Evolutionary conservation across 257 asterid species (phyloP).

Genomic region (Lycium barbarum): DNA sequence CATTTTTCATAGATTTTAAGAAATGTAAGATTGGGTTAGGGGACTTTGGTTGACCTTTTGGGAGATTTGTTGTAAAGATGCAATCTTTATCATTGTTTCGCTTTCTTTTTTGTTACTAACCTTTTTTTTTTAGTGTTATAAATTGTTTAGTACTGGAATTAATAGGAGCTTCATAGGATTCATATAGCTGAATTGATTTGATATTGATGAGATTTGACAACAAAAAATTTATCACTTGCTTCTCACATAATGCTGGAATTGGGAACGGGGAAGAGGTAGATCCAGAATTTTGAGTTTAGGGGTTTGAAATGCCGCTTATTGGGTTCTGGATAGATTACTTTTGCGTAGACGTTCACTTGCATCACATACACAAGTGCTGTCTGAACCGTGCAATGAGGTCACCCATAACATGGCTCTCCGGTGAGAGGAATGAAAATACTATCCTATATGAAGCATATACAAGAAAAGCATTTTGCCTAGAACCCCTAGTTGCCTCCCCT

Average conservation of each 20-base stretch:
- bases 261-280: not conserved
- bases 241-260: not conserved
- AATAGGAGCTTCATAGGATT: not conserved
- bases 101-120: not conserved
- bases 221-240: not conserved
- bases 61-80: not conserved
- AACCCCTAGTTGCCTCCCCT: too few relatives aligned
- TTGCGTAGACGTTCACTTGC: too few relatives aligned
- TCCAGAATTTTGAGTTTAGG: too few relatives aligned
- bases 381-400: too few relatives aligned
- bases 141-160: not conserved
- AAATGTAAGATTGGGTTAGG: too few relatives aligned
- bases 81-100: not conserved
- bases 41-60: constrained; percentile 16
- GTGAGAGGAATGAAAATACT: too few relatives aligned
- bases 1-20: not conserved
- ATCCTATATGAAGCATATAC: too few relatives aligned
- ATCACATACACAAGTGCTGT: too few relatives aligned
- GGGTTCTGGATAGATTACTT: too few relatives aligned
- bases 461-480: too few relatives aligned
- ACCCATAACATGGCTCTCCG: too few relatives aligned
- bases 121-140: not conserved
- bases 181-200: constrained; percentile 3
- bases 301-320: too few relatives aligned
- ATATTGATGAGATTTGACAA: not conserved